Evolutionary conservation across 257 asterid species (phyloP).

Genomic region (Oldenlandia corymbosa): DNA sequence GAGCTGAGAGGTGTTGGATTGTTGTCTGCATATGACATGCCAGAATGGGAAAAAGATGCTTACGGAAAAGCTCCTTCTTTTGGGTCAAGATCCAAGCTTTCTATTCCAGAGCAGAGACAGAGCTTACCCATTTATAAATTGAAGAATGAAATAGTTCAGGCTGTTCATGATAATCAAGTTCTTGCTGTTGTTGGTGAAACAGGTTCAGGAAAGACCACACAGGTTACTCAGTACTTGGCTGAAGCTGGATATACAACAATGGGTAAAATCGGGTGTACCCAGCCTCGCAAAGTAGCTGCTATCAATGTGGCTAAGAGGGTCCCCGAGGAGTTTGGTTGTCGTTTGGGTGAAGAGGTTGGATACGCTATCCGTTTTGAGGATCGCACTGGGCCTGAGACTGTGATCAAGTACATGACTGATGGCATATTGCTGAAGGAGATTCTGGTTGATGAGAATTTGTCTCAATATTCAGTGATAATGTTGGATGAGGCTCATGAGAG

Average conservation of each 20-base stretch:
- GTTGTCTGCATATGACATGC: slow-evolving; percentile 99
- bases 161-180: slow-evolving; percentile 83
- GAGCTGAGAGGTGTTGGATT: slow-evolving; percentile 94
- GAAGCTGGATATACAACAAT: slow-evolving; percentile 91
- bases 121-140: slow-evolving; percentile 83
- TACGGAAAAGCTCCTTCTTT: slow-evolving; percentile 84
- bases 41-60: slow-evolving; percentile 96
- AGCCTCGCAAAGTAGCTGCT: slow-evolving; percentile 98
- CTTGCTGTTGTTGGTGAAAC: slow-evolving; percentile 95
- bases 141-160: slow-evolving; percentile 80
- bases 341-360: slow-evolving; percentile 94
- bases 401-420: slow-evolving; percentile 93
- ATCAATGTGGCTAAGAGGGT: slow-evolving; percentile 97
- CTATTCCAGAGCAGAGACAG: slow-evolving; percentile 85
- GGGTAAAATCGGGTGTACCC: slow-evolving; percentile 93
- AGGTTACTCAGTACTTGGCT: slow-evolving; percentile 89
- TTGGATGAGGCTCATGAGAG: slow-evolving; percentile 96
- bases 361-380: slow-evolving; percentile 92
- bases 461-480: slow-evolving; percentile 89
- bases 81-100: slow-evolving; percentile 90
- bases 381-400: slow-evolving; percentile 95
- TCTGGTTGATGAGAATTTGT: slow-evolving; percentile 68
- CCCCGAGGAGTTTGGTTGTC: slow-evolving; percentile 95
- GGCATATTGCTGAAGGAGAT: slow-evolving; percentile 96
- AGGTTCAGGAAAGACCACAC: slow-evolving; percentile 94